Conservation (phyloP, 345 rosid species). For the Clarkia xantiana region DNA sequence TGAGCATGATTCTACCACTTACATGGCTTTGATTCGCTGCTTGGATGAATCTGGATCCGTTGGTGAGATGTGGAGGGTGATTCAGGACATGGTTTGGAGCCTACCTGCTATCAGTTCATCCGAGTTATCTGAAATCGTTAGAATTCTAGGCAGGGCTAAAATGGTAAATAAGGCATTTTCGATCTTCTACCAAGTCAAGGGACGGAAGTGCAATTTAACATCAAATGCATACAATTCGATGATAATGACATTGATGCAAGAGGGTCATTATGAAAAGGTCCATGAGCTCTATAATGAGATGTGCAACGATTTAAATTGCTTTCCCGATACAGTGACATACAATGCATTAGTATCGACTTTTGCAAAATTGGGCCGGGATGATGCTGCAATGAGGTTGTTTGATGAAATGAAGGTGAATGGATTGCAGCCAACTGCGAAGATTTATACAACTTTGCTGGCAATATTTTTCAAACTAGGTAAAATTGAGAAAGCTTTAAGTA, state of each 20-base stretch:
- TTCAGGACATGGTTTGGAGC: constrained; percentile 67
- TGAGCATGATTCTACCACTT: constrained; percentile 57
- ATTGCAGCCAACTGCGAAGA: constrained; percentile 53
- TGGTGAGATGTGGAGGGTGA: constrained; percentile 77
- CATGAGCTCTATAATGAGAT: constrained; percentile 86
- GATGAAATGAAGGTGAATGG: constrained; percentile 73
- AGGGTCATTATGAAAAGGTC: constrained; percentile 63
- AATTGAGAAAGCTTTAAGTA: constrained; percentile 51
- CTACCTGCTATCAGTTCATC: constrained; percentile 25
- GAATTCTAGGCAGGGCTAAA: constrained; percentile 56
- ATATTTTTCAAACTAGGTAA: constrained; percentile 49
- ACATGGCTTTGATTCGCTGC: constrained; percentile 54
- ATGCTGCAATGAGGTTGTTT: constrained; percentile 66
- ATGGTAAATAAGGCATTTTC: constrained; percentile 88
- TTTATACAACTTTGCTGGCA: constrained; percentile 52
- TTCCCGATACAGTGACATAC: constrained; percentile 73
- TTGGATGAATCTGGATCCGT: constrained; percentile 50
- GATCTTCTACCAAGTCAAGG: constrained; percentile 60
- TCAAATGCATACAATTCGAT: constrained; percentile 60
- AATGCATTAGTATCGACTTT: constrained; percentile 53
- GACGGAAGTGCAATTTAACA: constrained; percentile 60
- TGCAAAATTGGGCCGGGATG: constrained; percentile 46
- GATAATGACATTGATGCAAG: constrained; percentile 72
- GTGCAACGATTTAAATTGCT: constrained; percentile 67
- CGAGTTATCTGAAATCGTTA: constrained; percentile 61